Evolutionary conservation across 2,329 filamentous ascomycete genomes (phyloP), one percentile per base, ranked within the genome.

Genomic region (Verticillium dahliae): DNA sequence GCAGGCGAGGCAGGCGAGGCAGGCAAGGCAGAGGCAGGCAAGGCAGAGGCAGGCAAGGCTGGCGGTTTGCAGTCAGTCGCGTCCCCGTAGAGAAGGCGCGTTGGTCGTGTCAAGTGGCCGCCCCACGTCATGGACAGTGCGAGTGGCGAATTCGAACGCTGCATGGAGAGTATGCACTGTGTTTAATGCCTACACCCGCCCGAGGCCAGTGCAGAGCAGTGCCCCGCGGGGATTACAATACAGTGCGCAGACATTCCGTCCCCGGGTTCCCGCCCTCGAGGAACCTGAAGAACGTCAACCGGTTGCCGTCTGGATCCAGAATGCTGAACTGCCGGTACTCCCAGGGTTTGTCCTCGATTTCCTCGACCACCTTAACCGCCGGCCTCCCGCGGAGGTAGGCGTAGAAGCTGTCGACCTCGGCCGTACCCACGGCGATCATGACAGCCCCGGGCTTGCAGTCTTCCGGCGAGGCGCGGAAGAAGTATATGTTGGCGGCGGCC

Each of bases 401-500:
- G 22, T 63, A n/a, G 22, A 58, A 60, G 2, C 14, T 31, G 22
- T 59, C 60, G 11, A 60, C 41, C 13, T 60, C 58, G 1, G 13
- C 14, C n/a, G 60, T 65, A 10, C 39, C 60, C n/a, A 60, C 45
- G n/a, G 60, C 56, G 22, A 60, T 63, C 4, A 39, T n/a, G 31
- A 31, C 59, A 13, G 41, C n/a, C 11, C 62, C 62, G n/a, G 33
- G 22, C n/a, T 57, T 39, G 55, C 37, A 38, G 3, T 34, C 35
- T 37, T 57, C 55, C 13, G 56, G 58, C 3, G 41, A 37, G n/a
- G 50, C 57, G 9, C 11, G 18, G 38, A 58, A 61, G n/a, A 63
- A 57, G 57, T 62, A 60, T 45, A 61, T 56, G 50, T 61, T 63
- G 22, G 57, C 63, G 9, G 60, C 58, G n/a, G 58, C 50, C 37